Evolutionary conservation across 148 eudicot species (phyloP), one percentile per base, ranked within the genome.

Genomic region (Spergularia bocconei): DNA sequence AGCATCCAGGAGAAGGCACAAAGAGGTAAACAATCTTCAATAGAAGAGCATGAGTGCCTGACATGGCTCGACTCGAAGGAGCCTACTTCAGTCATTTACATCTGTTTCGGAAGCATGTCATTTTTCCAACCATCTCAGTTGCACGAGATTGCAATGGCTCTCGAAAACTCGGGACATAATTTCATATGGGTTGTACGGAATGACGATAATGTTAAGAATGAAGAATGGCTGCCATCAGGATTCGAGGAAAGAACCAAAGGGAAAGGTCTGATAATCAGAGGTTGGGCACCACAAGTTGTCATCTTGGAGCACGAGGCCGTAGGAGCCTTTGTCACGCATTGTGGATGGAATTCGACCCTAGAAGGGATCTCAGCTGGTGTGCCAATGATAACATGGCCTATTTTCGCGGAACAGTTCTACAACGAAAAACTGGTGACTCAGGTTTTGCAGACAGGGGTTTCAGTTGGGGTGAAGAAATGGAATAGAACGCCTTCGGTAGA

Each of bases 171-270:
- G 1, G 86, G 72, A 11, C 83, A 81, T 52, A 57, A 76, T 4
- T 88, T 91, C 83, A 79, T 91, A 0, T 91, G 92, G 96, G 96
- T 82, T 0, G 84, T 88, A 47, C 79, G 87, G 59, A 81, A 36
- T 13, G 20, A 13, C 11, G 53, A 79, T 16, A 7, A 12, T 36
- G 16, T 38, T 53, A 13, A 13, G 15, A 19, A 51, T 29, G 80
- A 86, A 33, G 78, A 83, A 2, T 86, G 89, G 85, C 7, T 87
- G 23, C 87, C 89, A 0, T 0, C 13, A 19, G 77, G 72, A 13
- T 75, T 74, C 14, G 81, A 84, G 56, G 16, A 55, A 33, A 66
- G 75, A 57, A 74, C 44, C n/a, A 23, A 68, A 39, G 83, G 80
- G 13, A 79, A 69, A 20, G 83, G 80, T 0, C 53, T 69, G 4